Base-by-base conservation (phyloP, 2,329 filamentous ascomycete species). In the Hymenoscyphus occultus region DNA sequence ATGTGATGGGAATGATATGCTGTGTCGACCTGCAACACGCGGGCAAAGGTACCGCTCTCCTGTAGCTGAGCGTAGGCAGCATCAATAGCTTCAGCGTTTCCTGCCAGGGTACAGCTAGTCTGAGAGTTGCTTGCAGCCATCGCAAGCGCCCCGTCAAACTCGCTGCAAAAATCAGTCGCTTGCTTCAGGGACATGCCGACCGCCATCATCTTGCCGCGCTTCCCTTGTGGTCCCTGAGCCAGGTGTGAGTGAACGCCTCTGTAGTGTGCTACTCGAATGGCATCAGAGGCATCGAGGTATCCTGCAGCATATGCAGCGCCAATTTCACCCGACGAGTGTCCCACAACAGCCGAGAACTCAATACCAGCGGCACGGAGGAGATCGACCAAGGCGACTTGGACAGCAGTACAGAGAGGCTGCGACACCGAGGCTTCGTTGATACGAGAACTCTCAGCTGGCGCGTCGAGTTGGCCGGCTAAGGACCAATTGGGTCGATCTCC, bases 301-400 rank as follows among this genome's bases (percentile, higher is more conserved):
- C 76, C 76, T 1, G 77, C 71, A 0, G 79, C 75, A 61, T 79
- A 82, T 0, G 81, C 79, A 1, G 81, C 81, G 2, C 71, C 80
- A 32, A 83, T 81, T 64, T 83, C 81, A 6, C 81, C 81, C 31
- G 74, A 77, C 0, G 80, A 82, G 68, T 83, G 81, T 1, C 81
- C 80, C 1, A 77, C 73, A 0, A 80, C 78, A 1, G 72, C 75
- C 0, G 64, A 54, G 0, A 80, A 78, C 3, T 62, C 67, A 19
- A 83, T 70, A 1, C 76, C 76, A 75, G 77, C 81, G 1, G 77
- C 75, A 19, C 76, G 39, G 0, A 84, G 73, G 2, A 84, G 73
- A 9, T 79, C 73, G 0, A 80, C 77, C 1, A 84, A 68, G 0
- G 76, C 62, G 14, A 84, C 72, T 69, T 84, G 82, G 2, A 84